Evolutionary conservation across 2,329 filamentous ascomycete genomes (phyloP).

Genomic region (Cladosporium cucumerinum): DNA sequence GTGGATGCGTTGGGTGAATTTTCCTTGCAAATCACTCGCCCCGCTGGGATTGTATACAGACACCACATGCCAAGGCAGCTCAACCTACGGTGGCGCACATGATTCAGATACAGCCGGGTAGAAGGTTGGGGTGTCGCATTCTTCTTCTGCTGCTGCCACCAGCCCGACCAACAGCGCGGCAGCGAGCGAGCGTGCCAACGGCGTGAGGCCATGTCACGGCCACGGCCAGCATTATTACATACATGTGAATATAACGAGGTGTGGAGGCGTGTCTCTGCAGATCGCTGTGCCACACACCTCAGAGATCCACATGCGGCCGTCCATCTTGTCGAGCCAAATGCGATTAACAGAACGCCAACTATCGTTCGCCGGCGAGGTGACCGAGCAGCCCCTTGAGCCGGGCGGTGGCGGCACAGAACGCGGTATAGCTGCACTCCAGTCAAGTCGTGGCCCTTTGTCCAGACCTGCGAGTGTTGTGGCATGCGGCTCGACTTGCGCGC

Average conservation of each 20-base stretch:
- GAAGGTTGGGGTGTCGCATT: constrained; percentile 5
- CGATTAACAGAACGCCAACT: constrained; percentile 13
- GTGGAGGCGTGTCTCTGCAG: constrained; percentile 13
- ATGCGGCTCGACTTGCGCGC: not conserved
- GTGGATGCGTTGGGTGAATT: constrained; percentile 10
- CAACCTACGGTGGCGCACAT: constrained; percentile 4
- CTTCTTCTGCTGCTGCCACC: not conserved
- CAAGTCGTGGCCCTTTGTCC: not conserved
- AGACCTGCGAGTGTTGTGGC: not conserved
- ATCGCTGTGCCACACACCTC: constrained; percentile 8
- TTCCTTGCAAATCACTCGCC: not conserved
- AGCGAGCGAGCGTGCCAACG: not conserved
- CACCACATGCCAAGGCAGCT: not conserved
- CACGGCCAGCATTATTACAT: not conserved
- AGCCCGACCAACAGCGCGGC: not conserved
- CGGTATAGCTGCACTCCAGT: not conserved
- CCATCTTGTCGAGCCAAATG: constrained; percentile 7
- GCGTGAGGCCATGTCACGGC: constrained; percentile 3
- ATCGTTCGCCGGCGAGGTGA: constrained; percentile 8
- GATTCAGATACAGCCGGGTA: not conserved
- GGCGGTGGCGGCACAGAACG: constrained; percentile 3
- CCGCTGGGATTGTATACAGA: not conserved
- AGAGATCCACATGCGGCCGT: constrained; percentile 6
- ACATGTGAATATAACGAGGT: constrained; percentile 17
- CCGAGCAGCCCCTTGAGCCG: constrained; percentile 8